Base-by-base conservation (phyloP, 1,139 yeast species). In the Candida gigantensis region DNA sequence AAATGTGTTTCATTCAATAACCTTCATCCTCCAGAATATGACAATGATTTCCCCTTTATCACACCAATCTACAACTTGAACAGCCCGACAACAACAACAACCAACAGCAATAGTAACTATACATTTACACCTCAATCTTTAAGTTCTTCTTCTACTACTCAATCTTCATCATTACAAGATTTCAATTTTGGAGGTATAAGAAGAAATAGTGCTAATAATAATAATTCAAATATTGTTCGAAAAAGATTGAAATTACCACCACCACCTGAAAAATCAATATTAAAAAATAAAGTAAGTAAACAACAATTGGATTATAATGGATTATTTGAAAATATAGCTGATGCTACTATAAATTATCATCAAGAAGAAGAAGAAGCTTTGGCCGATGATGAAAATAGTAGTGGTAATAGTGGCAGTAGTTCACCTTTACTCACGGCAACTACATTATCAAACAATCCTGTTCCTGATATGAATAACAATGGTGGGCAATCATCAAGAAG, bases 1-100 rank as follows among this genome's bases (percentile, higher is more conserved):
- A 48, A 74, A 44, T 51, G 74, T 39, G 77, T 71, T 2, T 68
- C 74, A n/a, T 71, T 71, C 52, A 68, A 68, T 46, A 71, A 68
- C 44, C 46, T 70, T 34, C 53, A 57, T 24, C 68, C 68, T 2
- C 69, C 65, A 12, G 51, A 47, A 28, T 51, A 46, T 19, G 39
- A 44, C 14, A 19, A 30, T 2, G 36, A 40, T 13, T 34, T 36
- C 8, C 34, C 38, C 5, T 24, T 19, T 3, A 43, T 37, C 18
- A 41, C 26, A 11, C 37, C 44, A 4, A 41, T 43, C 15, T 43
- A 43, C 25, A 37, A 38, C 15, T 34, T 29, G 20, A 31, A 26
- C 7, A 19, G 28, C 4, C 21, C 31, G 9, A 6, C 26, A 32
- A 28, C 31, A 28, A 28, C 10, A 18, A 8, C 17, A 16, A 28